These are phyloP conservation scores for Luffa aegyptiaca DNA, from an alignment of 306 rosid genomes.

Conservation along the genomic window DNA sequence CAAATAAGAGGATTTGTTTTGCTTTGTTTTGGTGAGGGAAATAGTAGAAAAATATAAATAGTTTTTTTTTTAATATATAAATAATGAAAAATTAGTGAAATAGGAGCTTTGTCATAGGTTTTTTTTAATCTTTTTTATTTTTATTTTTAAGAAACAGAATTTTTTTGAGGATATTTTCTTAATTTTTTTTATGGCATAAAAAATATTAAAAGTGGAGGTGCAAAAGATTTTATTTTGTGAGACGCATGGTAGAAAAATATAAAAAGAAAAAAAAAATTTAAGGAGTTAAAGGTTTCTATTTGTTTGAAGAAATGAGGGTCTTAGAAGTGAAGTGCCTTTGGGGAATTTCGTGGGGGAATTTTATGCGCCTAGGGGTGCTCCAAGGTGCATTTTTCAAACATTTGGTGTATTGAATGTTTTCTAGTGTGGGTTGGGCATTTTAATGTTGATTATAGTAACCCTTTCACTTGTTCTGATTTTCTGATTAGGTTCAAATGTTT, in stretches of 20 bases:
- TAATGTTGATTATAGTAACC: background rate
- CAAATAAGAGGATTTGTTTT: background rate
- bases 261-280: background rate
- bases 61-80: background rate
- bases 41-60: background rate
- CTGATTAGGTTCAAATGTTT: background rate
- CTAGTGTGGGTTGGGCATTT: background rate
- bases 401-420: background rate
- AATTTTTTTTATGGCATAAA: background rate
- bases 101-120: background rate
- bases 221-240: background rate
- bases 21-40: background rate
- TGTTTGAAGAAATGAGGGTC: background rate
- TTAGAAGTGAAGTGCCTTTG: background rate
- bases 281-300: background rate
- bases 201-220: background rate
- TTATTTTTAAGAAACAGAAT: background rate
- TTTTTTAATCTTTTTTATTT: background rate
- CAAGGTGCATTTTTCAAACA: background rate
- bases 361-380: background rate
- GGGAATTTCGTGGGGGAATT: background rate
- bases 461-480: background rate
- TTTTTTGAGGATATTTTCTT: background rate
- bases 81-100: background rate
- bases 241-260: background rate